Evolutionary conservation across 1,284 basidiomycete species (phyloP), one percentile per base, ranked within the genome.

Genomic region (Fomitopsis betulina): DNA sequence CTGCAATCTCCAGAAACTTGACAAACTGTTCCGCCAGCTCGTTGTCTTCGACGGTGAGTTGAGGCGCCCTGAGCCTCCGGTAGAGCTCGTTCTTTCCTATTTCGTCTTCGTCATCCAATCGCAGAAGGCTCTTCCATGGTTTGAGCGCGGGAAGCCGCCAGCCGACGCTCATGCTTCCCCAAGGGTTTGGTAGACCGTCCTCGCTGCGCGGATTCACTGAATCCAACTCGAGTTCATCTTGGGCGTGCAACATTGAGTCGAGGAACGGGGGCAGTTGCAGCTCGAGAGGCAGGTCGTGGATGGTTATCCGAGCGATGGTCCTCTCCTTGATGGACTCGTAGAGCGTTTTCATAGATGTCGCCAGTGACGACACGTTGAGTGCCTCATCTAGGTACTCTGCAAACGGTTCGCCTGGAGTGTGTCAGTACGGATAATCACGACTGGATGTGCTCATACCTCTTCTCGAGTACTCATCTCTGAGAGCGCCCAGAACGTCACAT

Each of bases 61-160:
- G 84, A 32, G 81, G 83, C 30, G 79, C 82, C 61, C 80, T 77
- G 43, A 86, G 70, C 57, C 82, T 84, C 65, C 83, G 78, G 60
- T 87, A 82, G 1, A 85, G 79, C 60, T 88, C 84, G 52, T 88
- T 84, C 52, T 70, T 69, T 13, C 62, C 68, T 50, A 87, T 75
- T 25, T 83, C 82, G 39, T 81, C 80, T 7, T 81, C 79, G 39
- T 77, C 80, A 62, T 91, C 87, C 32, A 97, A 72, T 23, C 94
- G 79, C 5, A 98, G 74, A 19, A 98, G 72, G 32, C 93, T 92
- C 71, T 96, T 95, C 96, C 96, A 98, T 3, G 96, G 95, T n/a
- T 86, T 80, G 10, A 98, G 76, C 10, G 82, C 75, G 6, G 89
- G 89, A 1, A 92, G 75, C 42, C 80, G 78, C 86, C 88, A 90